phyloP scores from a whole-genome alignment of 2,329 filamentous ascomycete species.

The Emericellopsis cladophorae region DNA sequence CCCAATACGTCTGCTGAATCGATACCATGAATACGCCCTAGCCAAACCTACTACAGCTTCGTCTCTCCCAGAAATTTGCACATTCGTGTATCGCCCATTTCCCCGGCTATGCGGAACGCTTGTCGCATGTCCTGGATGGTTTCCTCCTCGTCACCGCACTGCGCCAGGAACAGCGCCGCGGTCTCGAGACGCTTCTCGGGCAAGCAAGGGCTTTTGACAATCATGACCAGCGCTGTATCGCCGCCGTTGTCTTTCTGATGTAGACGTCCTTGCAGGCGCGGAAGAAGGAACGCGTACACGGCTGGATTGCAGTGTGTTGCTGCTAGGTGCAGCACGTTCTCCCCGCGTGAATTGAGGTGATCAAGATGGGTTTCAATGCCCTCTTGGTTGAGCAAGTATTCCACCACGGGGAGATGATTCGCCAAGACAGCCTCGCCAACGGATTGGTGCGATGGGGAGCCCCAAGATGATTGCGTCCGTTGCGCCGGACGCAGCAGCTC shows the following conservation, averaged over 20 bases:
- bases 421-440: constrained; percentile 3
- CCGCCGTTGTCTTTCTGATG: not conserved
- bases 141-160: too few relatives aligned
- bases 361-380: constrained; percentile 1
- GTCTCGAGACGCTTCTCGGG: too few relatives aligned
- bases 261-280: not conserved
- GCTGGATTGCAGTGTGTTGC: not conserved
- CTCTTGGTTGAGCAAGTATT: constrained; percentile 4
- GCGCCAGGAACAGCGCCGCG: too few relatives aligned
- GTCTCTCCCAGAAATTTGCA: too few relatives aligned
- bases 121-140: too few relatives aligned
- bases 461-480: too few relatives aligned
- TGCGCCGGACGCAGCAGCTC: constrained; percentile 2
- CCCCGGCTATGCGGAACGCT: too few relatives aligned
- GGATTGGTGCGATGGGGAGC: constrained; percentile 1
- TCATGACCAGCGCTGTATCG: not conserved
- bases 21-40: too few relatives aligned
- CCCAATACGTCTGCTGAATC: too few relatives aligned
- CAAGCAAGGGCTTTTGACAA: too few relatives aligned
- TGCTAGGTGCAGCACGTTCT: constrained; percentile 1
- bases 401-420: constrained; percentile 4
- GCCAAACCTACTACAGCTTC: too few relatives aligned
- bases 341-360: not conserved
- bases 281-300: not conserved
- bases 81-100: too few relatives aligned